A percentile compares a stretch with the other conserved stretches of the same genome.
Evolutionary conservation across 2,329 filamentous ascomycete species (phyloP).

Genomic region (Lecanicillium sp.): DNA sequence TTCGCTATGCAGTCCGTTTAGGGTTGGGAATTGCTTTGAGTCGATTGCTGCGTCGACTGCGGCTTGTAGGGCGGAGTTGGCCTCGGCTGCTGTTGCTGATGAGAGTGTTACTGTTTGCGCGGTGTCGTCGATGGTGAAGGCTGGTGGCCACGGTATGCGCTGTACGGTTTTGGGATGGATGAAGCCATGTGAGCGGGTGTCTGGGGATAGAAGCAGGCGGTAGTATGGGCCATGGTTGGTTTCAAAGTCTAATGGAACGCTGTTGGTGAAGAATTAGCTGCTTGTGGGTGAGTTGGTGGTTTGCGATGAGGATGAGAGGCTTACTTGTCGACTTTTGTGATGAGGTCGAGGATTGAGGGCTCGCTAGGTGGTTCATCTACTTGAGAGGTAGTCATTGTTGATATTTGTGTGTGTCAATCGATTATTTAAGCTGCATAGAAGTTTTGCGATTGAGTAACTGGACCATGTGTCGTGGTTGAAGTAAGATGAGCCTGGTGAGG

Average conservation of each 20-base stretch:
- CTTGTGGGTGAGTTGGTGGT: not conserved
- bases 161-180: constrained; percentile 35
- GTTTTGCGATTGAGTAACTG: too few species aligned
- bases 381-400: too few species aligned
- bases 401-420: too few species aligned
- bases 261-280: constrained; percentile 17
- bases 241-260: constrained; percentile 38
- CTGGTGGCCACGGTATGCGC: constrained; percentile 37
- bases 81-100: constrained; percentile 18
- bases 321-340: constrained; percentile 29
- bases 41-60: constrained; percentile 24
- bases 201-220: constrained; percentile 34
- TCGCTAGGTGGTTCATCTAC: too few species aligned
- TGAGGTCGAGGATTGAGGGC: constrained; percentile 9
- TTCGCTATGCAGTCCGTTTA: constrained; percentile 33
- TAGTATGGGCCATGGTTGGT: constrained; percentile 31
- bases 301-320: constrained; percentile 7
- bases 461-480: too few species aligned
- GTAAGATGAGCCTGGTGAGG: too few species aligned
- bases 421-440: too few species aligned
- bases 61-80: constrained; percentile 29
- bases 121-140: constrained; percentile 27
- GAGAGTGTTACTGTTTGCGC: constrained; percentile 23
- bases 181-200: constrained; percentile 40
- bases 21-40: constrained; percentile 25